phyloP scores from a whole-genome alignment of 1,284 basidiomycete species.

The Sanghuangporus baumii region DNA sequence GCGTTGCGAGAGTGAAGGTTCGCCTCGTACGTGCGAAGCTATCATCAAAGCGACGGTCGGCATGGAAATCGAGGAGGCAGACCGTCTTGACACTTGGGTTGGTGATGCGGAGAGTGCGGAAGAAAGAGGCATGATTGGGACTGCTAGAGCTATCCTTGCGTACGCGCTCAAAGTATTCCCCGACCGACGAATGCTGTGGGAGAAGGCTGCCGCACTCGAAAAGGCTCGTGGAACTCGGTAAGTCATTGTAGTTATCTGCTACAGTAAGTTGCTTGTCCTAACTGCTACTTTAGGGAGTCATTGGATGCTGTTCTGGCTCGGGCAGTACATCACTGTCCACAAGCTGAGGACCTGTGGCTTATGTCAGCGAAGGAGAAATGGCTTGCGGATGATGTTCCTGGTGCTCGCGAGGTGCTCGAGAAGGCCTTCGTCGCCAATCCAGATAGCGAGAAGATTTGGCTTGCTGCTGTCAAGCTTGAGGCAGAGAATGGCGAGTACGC shows the following conservation, averaged over 20 bases:
- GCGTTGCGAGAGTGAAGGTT: slow-evolving; percentile 83
- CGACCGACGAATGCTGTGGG: slow-evolving; percentile 79
- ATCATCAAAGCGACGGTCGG: slow-evolving; percentile 95
- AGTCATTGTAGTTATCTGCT: slow-evolving; percentile 22
- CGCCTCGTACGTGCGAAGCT: slow-evolving; percentile 83
- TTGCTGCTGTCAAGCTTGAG: slow-evolving; percentile 95
- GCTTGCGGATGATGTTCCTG: slow-evolving; percentile 82
- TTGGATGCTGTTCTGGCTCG: slow-evolving; percentile 79
- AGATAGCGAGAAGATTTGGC: slow-evolving; percentile 95
- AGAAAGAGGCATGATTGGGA: slow-evolving; percentile 70
- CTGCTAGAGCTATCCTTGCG: slow-evolving; percentile 82
- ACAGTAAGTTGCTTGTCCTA: background rate
- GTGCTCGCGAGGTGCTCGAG: slow-evolving; percentile 82
- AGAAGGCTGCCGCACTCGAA: slow-evolving; percentile 87
- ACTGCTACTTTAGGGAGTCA: slow-evolving; percentile 47
- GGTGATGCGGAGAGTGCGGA: slow-evolving; percentile 78
- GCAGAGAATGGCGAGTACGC: slow-evolving; percentile 87
- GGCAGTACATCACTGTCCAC: slow-evolving; percentile 86
- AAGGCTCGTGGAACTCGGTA: slow-evolving; percentile 81
- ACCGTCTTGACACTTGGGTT: slow-evolving; percentile 85
- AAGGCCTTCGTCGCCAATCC: slow-evolving; percentile 93
- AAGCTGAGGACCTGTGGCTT: slow-evolving; percentile 94
- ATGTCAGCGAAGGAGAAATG: slow-evolving; percentile 97
- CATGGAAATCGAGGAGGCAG: slow-evolving; percentile 94
- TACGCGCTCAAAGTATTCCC: slow-evolving; percentile 92